Evolutionary conservation across 257 asterid genomes (phyloP).

Genomic region (Solanum chaucha): DNA sequence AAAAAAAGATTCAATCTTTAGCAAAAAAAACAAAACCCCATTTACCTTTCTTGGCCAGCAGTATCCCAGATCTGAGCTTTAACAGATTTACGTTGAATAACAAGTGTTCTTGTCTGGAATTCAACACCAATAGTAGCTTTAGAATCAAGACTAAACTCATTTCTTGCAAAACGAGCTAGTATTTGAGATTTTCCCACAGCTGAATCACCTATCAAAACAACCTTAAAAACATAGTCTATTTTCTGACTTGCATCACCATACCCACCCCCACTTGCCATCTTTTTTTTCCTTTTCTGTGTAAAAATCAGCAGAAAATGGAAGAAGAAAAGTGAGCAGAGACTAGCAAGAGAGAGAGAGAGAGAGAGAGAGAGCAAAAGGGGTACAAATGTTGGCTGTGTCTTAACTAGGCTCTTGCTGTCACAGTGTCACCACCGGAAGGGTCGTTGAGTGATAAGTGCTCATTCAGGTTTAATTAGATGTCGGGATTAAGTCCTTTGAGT

Average conservation of each 20-base stretch:
- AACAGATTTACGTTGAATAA: constrained; percentile 61
- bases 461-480: too few species aligned
- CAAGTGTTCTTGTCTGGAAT: constrained; percentile 67
- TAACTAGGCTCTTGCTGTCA: not conserved
- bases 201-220: constrained; percentile 76
- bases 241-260: constrained; percentile 54
- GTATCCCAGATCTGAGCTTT: constrained; percentile 97
- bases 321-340: not conserved
- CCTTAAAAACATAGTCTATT: constrained; percentile 72
- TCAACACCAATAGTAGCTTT: constrained; percentile 83
- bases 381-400: not conserved
- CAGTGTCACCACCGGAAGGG: too few species aligned
- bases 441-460: rapidly evolving
- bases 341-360: not conserved
- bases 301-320: not conserved
- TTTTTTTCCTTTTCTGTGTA: not conserved
- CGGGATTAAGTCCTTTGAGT: too few species aligned
- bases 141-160: constrained; percentile 79
- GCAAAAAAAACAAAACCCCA: not conserved
- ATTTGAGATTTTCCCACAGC: constrained; percentile 82
- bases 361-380: not conserved
- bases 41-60: constrained; percentile 79
- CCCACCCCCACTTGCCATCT: constrained; percentile 24
- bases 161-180: constrained; percentile 61
- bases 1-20: not conserved